Evolutionary conservation across 2,329 filamentous ascomycete species (phyloP).

Genomic region (Calonectria multiphialidica): DNA sequence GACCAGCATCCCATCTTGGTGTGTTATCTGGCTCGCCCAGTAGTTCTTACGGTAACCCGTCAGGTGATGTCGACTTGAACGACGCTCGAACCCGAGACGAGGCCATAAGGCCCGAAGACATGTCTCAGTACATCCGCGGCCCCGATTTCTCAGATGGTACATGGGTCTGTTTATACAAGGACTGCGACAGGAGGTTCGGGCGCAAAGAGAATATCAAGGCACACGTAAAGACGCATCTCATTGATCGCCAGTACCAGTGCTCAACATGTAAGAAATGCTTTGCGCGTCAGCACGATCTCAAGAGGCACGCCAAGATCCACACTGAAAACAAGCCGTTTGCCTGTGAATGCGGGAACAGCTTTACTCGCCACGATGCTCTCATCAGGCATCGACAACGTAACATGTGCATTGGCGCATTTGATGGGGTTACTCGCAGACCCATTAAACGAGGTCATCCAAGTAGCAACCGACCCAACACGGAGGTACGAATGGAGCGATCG

Average conservation of each 20-base stretch:
- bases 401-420: conserved; percentile 96
- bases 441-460: conserved; percentile 74
- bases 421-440: conserved; percentile 74
- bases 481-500: conserved; percentile 69
- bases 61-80: conserved; percentile 86
- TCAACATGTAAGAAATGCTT: conserved; percentile 96
- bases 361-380: conserved; percentile 93
- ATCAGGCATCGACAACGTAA: conserved; percentile 94
- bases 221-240: conserved; percentile 97
- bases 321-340: conserved; percentile 95
- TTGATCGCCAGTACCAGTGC: conserved; percentile 95
- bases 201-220: conserved; percentile 99
- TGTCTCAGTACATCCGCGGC: conserved; percentile 78
- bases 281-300: conserved; percentile 95
- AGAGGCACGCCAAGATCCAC: conserved; percentile 97
- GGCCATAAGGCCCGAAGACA: too few species aligned
- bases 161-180: conserved; percentile 81
- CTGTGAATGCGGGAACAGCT: conserved; percentile 93
- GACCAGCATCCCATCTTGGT: conserved; percentile 60
- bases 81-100: conserved; percentile 86
- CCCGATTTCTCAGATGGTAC: conserved; percentile 81
- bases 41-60: conserved; percentile 27
- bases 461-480: conserved; percentile 70
- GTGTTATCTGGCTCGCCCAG: conserved; percentile 40
- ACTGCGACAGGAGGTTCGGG: conserved; percentile 90